Evolutionary conservation across 177 flowering plant species (phyloP), one percentile per base, ranked within the genome.

Genomic region (Telopea speciosissima): DNA sequence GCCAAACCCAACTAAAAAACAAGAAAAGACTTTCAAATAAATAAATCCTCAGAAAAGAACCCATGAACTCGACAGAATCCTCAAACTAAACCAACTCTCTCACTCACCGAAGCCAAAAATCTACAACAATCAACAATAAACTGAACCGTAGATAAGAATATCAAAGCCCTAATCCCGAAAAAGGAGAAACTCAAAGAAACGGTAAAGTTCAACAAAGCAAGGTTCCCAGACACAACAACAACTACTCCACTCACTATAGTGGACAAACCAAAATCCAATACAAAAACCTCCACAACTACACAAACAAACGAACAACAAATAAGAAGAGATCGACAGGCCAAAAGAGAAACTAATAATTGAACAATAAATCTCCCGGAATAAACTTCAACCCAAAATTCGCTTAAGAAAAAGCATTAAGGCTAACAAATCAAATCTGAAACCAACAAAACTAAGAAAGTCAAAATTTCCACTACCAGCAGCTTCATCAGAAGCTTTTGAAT

Each of bases 161-260:
- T 31, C 36, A 68, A 69, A 69, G 59, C 63, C 63, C 64, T 11
- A 33, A 36, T 62, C n/a, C 44, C n/a, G 16, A 36, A 69, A 58
- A 36, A 36, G 40, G 40, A 36, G 40, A 36, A 36, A 36, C 7
- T 36, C 19, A 49, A 49, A 49, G 36, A 31, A 14, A 13, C 10
- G 11, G 23, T n/a, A 59, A 31, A 24, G 1, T 19, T 17, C 23
- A 23, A 66, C 8, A n/a, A 24, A 66, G 44, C 26, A 16, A 24
- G n/a, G 31, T 63, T 63, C 5, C 66, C 22, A 63, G 22, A 28
- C 8, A 63, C 22, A 17, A 28, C 23, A 49, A 16, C 61, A 58
- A 17, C 61, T 58, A 7, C 5, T 58, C 54, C 61, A 58, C 24
- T 58, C 22, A 2, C 36, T 3, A 7, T 19, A 36, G 40, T 36